Evolutionary conservation across 306 rosid species (phyloP), one percentile per base, ranked within the genome.

Genomic region (Heteromeles arbutifolia): DNA sequence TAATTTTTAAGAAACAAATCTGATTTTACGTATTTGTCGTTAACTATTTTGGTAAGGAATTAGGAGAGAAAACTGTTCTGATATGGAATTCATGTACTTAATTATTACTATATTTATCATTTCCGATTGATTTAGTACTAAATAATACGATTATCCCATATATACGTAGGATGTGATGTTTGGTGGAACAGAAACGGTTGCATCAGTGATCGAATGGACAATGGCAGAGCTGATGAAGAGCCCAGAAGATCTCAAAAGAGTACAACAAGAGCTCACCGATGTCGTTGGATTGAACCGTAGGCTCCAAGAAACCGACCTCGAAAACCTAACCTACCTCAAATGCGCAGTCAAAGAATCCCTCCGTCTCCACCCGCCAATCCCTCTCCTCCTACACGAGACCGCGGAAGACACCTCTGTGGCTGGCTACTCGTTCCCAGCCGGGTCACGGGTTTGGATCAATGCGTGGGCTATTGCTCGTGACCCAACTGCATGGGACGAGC

Each of bases 351-450:
- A 86, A 80, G 92, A 88, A 75, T 70, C 88, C 18, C 84, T 88
- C 26, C 77, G 90, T 24, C 90, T 88, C 44, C 92, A 84, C 77
- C 92, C 92, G 0, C 92, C 92, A 3, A 88, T 88, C 67, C 92
- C 88, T 0, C 70, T 88, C 11, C 88, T 84, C 67, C 90, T 82
- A 69, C 90, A 88, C 22, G 90, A 88, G 78, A 68, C 90, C 1
- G 82, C 73, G 18, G 72, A 56, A 52, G 85, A 85, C 17, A 48
- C 75, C 8, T 39, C 67, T 4, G 78, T 88, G 9, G 48, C 67
- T 0, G 87, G 87, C 17, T 82, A 86, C 81, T 73, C 62, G 1
- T 76, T 88, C 24, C 92, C 88, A 0, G 56, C n/a, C 1, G 82
- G 87, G 1, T 75, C 87, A 2, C 81, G 85, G 0, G 90, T 88